phyloP scores from a whole-genome alignment of 306 rosid genomes.

The Luffa aegyptiaca region DNA sequence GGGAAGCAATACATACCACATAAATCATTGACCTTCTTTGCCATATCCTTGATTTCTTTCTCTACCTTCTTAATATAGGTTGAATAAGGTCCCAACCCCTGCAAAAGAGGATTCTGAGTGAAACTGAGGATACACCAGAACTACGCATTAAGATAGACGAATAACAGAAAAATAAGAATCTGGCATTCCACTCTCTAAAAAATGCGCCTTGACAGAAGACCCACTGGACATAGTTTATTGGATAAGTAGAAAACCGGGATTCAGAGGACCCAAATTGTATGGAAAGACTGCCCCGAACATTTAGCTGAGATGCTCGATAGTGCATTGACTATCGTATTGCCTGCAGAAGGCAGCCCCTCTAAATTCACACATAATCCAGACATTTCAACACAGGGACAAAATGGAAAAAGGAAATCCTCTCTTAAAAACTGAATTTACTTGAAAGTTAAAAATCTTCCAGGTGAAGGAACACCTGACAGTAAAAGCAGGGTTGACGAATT shows the following conservation, averaged over 20 bases:
- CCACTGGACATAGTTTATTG: neutral
- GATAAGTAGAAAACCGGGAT: neutral
- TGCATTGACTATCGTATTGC: neutral
- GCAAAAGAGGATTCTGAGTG: conserved; percentile 9
- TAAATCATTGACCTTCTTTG: conserved; percentile 89
- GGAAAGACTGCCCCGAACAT: neutral
- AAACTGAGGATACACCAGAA: neutral
- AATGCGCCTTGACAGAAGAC: neutral
- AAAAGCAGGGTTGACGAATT: neutral
- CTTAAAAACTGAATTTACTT: neutral
- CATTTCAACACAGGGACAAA: neutral
- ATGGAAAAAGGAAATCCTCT: neutral
- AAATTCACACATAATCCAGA: neutral
- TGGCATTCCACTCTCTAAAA: neutral
- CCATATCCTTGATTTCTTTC: conserved; percentile 94
- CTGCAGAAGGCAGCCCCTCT: neutral
- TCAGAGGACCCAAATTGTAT: neutral
- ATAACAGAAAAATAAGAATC: neutral
- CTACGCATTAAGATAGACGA: neutral
- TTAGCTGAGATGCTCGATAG: neutral
- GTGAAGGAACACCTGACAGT: neutral
- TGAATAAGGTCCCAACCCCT: conserved; percentile 98
- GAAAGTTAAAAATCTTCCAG: neutral
- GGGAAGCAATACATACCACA: conserved; percentile 39
- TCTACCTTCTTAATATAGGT: conserved; percentile 69